These are phyloP conservation scores for Penicillium egyptiacum DNA, from an alignment of 495 filamentous ascomycete species.

Conservation along the genomic window DNA sequence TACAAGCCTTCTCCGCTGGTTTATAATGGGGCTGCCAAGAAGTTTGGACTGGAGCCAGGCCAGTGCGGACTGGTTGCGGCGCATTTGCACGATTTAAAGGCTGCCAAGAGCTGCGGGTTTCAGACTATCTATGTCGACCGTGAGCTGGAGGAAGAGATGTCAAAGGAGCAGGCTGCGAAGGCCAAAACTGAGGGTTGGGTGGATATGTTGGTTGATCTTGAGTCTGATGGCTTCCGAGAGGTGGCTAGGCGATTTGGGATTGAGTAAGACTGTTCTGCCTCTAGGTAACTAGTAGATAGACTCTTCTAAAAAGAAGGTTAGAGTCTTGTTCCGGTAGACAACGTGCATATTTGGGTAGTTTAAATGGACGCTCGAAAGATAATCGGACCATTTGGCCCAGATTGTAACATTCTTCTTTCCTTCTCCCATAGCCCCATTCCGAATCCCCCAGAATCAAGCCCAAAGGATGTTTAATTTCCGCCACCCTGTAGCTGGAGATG, in stretches of 20 bases:
- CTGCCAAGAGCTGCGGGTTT: constrained; percentile 62
- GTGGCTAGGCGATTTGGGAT: constrained; percentile 36
- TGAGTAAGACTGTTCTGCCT: constrained; percentile 2
- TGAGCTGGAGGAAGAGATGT: constrained; percentile 62
- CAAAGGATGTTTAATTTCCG: constrained; percentile 1
- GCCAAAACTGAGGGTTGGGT: constrained; percentile 58
- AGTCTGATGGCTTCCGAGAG: constrained; percentile 33
- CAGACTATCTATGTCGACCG: constrained; percentile 76
- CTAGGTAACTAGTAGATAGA: too few species aligned
- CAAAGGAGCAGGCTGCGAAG: constrained; percentile 48
- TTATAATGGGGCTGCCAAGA: constrained; percentile 64
- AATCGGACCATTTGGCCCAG: neutral
- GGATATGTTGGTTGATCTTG: constrained; percentile 35
- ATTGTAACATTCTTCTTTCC: neutral
- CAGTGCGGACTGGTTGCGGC: constrained; percentile 80
- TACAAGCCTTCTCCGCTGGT: constrained; percentile 74
- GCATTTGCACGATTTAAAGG: constrained; percentile 67
- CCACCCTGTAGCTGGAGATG: constrained; percentile 4
- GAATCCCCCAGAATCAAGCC: neutral
- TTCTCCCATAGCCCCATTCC: neutral
- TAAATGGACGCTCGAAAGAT: neutral
- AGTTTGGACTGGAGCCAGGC: constrained; percentile 53
- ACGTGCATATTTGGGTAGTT: neutral
- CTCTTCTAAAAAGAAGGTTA: neutral
- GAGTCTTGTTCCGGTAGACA: neutral